Evolutionary conservation across 2,329 filamentous ascomycete genomes (phyloP).

Genomic region (Parastagonospora avenae): DNA sequence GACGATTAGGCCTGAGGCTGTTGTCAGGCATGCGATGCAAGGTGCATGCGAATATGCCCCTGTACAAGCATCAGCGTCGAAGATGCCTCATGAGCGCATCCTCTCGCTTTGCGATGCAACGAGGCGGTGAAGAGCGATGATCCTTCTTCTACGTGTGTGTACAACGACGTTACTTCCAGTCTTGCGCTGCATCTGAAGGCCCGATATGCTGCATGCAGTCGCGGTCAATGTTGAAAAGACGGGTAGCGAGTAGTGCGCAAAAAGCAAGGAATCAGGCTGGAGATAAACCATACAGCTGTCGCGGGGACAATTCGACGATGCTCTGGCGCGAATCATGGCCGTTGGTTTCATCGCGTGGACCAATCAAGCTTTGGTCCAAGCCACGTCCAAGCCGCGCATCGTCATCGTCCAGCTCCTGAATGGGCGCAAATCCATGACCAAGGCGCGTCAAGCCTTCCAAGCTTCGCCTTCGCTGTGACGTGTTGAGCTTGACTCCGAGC

Average conservation of each 20-base stretch:
- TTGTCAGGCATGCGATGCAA: too few relatives aligned
- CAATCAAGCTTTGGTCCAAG: slow-evolving; percentile 23
- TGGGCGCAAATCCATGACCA: background rate
- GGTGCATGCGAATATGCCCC: too few relatives aligned
- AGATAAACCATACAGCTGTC: slow-evolving; percentile 4
- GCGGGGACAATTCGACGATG: background rate
- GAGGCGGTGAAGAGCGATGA: too few relatives aligned
- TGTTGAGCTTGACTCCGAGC: slow-evolving; percentile 16
- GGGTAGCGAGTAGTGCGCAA: background rate
- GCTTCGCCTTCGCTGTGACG: slow-evolving; percentile 29
- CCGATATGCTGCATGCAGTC: background rate
- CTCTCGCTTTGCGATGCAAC: too few relatives aligned
- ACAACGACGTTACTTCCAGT: background rate
- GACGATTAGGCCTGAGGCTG: too few relatives aligned
- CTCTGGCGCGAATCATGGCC: slow-evolving; percentile 1
- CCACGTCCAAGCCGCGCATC: slow-evolving; percentile 7
- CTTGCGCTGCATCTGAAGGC: background rate
- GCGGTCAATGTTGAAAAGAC: background rate
- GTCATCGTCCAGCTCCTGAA: slow-evolving; percentile 15
- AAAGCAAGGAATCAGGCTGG: slow-evolving; percentile 8
- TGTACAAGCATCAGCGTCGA: too few relatives aligned
- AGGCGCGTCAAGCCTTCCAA: slow-evolving; percentile 20
- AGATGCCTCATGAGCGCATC: too few relatives aligned
- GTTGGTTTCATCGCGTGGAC: slow-evolving; percentile 1
- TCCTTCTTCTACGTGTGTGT: background rate